These are phyloP conservation scores for Cutaneotrichosporon arboriforme DNA, from an alignment of 1,284 basidiomycete genomes.

Conservation along the genomic window DNA sequence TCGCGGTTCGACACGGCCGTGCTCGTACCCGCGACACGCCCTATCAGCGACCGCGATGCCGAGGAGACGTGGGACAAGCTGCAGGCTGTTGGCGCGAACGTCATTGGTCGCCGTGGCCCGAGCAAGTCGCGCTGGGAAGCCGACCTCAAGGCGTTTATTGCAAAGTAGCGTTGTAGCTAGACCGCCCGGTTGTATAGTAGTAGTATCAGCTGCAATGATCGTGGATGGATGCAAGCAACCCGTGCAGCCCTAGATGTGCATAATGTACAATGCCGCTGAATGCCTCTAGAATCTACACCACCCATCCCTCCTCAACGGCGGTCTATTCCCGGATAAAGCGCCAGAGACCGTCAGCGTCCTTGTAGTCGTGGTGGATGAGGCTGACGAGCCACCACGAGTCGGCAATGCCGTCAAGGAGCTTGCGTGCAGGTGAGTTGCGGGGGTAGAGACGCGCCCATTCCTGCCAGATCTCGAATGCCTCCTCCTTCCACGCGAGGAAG, in stretches of 20 bases:
- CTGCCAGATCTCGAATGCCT: slow-evolving; percentile 93
- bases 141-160: slow-evolving; percentile 4
- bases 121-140: slow-evolving; percentile 5
- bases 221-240: too few species aligned
- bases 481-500: slow-evolving; percentile 98
- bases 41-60: slow-evolving; percentile 17
- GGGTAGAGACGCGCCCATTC: slow-evolving; percentile 90
- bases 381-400: slow-evolving; percentile 84
- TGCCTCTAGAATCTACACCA: too few species aligned
- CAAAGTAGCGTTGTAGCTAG: background rate
- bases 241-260: too few species aligned
- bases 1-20: slow-evolving; percentile 26
- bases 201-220: too few species aligned
- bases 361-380: slow-evolving; percentile 91
- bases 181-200: too few species aligned
- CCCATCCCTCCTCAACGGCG: background rate
- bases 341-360: slow-evolving; percentile 76
- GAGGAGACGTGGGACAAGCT: slow-evolving; percentile 10
- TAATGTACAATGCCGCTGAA: too few species aligned
- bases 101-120: slow-evolving; percentile 6
- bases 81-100: slow-evolving; percentile 6
- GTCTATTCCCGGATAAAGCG: slow-evolving; percentile 59
- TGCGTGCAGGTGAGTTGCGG: slow-evolving; percentile 65
- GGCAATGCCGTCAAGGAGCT: slow-evolving; percentile 65
- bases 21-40: slow-evolving; percentile 23